Conservation (phyloP, 108 stramenopile species). For the Mayamaea pseudoterrestris region DNA sequence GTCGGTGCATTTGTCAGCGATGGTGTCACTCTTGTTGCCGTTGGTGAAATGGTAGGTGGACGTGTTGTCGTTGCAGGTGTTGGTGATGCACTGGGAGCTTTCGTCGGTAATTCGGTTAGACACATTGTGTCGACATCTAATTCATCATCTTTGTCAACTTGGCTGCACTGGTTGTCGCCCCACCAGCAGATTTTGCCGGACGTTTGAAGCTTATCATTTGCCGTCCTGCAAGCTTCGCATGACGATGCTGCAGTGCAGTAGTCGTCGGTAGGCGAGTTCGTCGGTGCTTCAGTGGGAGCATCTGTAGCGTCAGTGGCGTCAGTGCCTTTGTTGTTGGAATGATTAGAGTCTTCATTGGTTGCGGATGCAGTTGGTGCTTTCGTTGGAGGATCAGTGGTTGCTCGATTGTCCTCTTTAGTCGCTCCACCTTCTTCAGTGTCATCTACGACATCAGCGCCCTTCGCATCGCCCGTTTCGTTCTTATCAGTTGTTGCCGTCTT, state of each 20-base stretch:
- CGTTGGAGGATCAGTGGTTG: too few species aligned
- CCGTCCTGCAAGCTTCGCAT: not conserved
- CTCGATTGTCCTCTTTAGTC: too few species aligned
- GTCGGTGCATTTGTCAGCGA: not conserved
- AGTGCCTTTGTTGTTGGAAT: too few species aligned
- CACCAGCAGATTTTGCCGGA: not conserved
- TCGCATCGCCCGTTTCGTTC: too few species aligned
- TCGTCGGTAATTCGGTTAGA: not conserved
- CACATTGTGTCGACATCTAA: not conserved
- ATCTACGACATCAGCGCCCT: too few species aligned
- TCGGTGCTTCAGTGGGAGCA: not conserved
- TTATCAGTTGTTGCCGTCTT: too few species aligned
- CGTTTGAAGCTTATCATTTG: not conserved
- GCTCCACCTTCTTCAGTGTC: too few species aligned
- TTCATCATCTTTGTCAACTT: not conserved
- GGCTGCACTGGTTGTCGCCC: not conserved
- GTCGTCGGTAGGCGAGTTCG: not conserved
- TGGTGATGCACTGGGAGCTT: not conserved
- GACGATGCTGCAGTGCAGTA: not conserved
- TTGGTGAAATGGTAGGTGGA: not conserved
- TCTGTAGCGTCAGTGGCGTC: not conserved
- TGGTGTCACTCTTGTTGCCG: not conserved
- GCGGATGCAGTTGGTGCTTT: too few species aligned
- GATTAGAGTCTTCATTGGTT: too few species aligned
- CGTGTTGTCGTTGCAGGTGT: not conserved